A percentile compares a stretch with the other conserved stretches of the same genome.
Evolutionary conservation across 2,329 filamentous ascomycete genomes (phyloP).

Genomic region (Lasiodiplodia sp.): DNA sequence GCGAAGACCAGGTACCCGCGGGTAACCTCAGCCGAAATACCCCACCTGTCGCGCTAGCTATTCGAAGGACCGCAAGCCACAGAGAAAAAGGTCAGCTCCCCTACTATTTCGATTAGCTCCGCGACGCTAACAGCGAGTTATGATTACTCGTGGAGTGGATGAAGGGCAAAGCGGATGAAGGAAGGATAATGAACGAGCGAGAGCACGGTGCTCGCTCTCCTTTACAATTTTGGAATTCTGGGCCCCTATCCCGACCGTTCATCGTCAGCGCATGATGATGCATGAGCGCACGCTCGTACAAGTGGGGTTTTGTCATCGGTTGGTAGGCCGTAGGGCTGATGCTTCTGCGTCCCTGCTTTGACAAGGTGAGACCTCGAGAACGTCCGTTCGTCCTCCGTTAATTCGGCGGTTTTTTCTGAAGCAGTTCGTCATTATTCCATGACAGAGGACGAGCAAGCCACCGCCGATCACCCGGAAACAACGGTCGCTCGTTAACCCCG

Average conservation of each 20-base stretch:
- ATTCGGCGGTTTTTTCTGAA: constrained; percentile 9
- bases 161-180: not conserved
- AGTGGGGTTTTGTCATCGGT: not conserved
- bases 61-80: not conserved
- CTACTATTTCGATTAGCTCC: not conserved
- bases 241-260: constrained; percentile 8
- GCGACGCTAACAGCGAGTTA: not conserved
- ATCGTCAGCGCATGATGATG: constrained; percentile 8
- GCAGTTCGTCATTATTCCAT: not conserved
- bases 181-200: not conserved
- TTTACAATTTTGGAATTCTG: not conserved
- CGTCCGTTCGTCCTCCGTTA: not conserved
- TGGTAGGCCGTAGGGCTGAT: constrained; percentile 13
- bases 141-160: not conserved
- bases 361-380: not conserved
- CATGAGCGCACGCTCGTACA: not conserved
- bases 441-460: not conserved
- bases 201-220: not conserved
- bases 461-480: constrained; percentile 23
- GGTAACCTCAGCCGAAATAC: not conserved
- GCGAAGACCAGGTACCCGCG: not conserved
- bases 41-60: not conserved
- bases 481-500: constrained; percentile 13
- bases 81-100: not conserved
- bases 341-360: not conserved